phyloP scores from a whole-genome alignment of 495 filamentous ascomycete species.

The Talaromyces thailandensis region DNA sequence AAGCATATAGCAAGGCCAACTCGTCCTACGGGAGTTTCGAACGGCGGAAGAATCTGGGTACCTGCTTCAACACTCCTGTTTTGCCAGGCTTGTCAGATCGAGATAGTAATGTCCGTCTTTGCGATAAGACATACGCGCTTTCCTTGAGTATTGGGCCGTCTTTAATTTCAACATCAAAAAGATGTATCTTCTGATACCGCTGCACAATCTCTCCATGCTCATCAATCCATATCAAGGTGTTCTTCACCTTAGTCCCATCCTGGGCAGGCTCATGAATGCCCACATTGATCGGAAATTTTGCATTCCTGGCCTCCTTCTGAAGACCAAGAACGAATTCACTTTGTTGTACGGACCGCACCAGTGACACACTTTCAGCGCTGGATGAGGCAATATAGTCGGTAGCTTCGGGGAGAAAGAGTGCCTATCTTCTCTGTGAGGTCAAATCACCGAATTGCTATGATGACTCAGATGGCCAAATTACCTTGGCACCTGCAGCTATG shows the following conservation, averaged over 20 bases:
- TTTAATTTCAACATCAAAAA: conserved; percentile 66
- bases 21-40: conserved; percentile 62
- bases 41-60: conserved; percentile 51
- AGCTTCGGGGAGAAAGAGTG: conserved; percentile 88
- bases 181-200: conserved; percentile 68
- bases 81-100: background rate
- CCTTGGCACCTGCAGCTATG: conserved; percentile 66
- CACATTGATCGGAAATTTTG: conserved; percentile 67
- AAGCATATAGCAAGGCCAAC: conserved; percentile 82
- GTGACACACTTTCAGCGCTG: conserved; percentile 53
- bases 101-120: background rate
- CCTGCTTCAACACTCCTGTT: conserved; percentile 52
- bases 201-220: conserved; percentile 50
- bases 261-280: conserved; percentile 73
- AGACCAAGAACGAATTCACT: conserved; percentile 66
- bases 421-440: conserved; percentile 30
- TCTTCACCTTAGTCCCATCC: conserved; percentile 48
- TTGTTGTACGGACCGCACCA: conserved; percentile 48
- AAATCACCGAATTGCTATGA: background rate
- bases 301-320: conserved; percentile 49
- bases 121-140: conserved; percentile 32
- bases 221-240: conserved; percentile 63
- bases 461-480: conserved; percentile 16
- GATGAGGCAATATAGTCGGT: conserved; percentile 75
- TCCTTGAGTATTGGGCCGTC: conserved; percentile 55